These are phyloP conservation scores for Aureobasidium sp. DNA, from an alignment of 2,329 filamentous ascomycete genomes.

Conservation along the genomic window DNA sequence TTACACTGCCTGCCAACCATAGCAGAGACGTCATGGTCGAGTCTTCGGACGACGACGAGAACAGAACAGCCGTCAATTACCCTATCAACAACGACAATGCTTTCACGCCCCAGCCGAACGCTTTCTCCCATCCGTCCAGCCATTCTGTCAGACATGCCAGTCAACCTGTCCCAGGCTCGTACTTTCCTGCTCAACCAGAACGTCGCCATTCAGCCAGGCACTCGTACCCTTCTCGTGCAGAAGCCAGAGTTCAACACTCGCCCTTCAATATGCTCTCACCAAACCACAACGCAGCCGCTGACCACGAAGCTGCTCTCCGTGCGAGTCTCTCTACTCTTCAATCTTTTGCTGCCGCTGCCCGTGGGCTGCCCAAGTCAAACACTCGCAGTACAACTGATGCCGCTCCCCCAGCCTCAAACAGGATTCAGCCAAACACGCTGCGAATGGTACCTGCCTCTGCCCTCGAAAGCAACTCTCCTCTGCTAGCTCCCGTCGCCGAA, in stretches of 20 bases:
- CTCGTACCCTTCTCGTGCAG: constrained; percentile 29
- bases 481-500: constrained; percentile 22
- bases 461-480: constrained; percentile 28
- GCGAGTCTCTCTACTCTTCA: constrained; percentile 91
- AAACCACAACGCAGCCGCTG: constrained; percentile 59
- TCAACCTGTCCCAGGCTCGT: constrained; percentile 39
- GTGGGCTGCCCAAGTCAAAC: constrained; percentile 64
- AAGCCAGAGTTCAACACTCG: constrained; percentile 41
- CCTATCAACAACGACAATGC: constrained; percentile 40
- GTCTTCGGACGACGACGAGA: constrained; percentile 49
- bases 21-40: constrained; percentile 23
- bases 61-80: constrained; percentile 72
- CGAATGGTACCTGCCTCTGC: constrained; percentile 55
- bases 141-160: constrained; percentile 41
- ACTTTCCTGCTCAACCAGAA: constrained; percentile 34
- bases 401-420: constrained; percentile 24
- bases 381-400: constrained; percentile 27
- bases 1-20: constrained; percentile 15
- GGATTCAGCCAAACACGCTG: constrained; percentile 47
- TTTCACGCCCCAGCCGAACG: constrained; percentile 86
- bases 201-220: constrained; percentile 26
- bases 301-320: constrained; percentile 87
- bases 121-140: constrained; percentile 72
- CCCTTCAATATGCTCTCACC: constrained; percentile 66
- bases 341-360: constrained; percentile 87